Base-by-base conservation (phyloP, 306 rosid genomes). In the Acacia acuminata region DNA sequence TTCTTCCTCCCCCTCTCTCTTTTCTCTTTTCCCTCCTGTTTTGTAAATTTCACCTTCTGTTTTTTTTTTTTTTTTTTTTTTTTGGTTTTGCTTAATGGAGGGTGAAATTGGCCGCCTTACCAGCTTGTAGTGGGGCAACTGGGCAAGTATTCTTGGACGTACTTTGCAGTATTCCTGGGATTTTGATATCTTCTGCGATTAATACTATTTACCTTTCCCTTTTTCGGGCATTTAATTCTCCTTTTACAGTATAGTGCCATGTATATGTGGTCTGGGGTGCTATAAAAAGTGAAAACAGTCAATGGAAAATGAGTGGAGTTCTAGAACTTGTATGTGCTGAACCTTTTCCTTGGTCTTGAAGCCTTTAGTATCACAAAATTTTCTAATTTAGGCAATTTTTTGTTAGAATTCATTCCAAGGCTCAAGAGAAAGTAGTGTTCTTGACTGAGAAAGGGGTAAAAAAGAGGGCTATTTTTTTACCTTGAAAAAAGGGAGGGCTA, bases 81-180 rank as follows among this genome's bases (percentile, higher is more conserved):
- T 11, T 73, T n/a, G 58, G 65, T 5, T 63, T 63, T n/a, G 27
- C 2, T 56, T 13, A 71, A 12, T 51, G 51, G 79, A 69, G 69
- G n/a, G 78, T 45, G 79, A 60, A 76, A 38, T 75, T 75, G 71
- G 55, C 71, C 30, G 75, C 27, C 43, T 68, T 25, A 60, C 67
- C 61, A 45, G 81, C 69, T 75, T 60, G 58, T 61, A n/a, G 27
- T 75, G 65, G 71, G 27, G 76, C 71, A 71, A 16, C 72, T 72
- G 48, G 80, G 25, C 60, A 65, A 64, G 36, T 81, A 64, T n/a
- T 77, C 72, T 84, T 80, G 53, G 71, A 69, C 27, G 60, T 84
- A 24, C n/a, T 56, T 80, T 81, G 78, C 34, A 43, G 79, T 55
- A 19, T 55, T 36, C 11, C 9, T 74, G 66, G 78, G 66, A 53